Evolutionary conservation across 2,329 filamentous ascomycete species (phyloP), one percentile per base, ranked within the genome.

Genomic region (Talaromyces funiculosus): DNA sequence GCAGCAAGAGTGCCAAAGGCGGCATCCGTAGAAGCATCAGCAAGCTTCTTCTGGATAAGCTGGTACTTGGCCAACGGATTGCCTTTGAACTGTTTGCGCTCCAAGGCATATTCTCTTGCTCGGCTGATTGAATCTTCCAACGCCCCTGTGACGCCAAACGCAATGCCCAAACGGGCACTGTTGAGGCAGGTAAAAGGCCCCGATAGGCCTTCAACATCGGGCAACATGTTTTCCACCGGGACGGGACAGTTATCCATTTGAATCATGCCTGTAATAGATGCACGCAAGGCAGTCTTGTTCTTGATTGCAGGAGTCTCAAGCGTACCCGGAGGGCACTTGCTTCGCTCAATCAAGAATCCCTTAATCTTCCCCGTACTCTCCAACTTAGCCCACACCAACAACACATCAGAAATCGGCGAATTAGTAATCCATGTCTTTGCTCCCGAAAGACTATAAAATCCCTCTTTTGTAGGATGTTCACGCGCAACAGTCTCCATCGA

Each of bases 381-480:
- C 53, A 96, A 78, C 79, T 96, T 97, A 1, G 93, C 94, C 94
- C 94, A 99, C 1, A 96, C 87, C 65, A 96, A 77, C 57, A 95
- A 77, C 2, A 96, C 82, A 67, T 96, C 90, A 1, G 91, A 85
- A 67, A 96, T 95, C 3, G 92, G 92, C 7, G 90, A 93, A 76
- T 96, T 96, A 14, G 92, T 96, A 72, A 96, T 96, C 92, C 92
- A 96, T 0, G 92, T 96, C 81, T 96, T 96, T 54, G 89, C 80
- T 1, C 92, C 92, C 49, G 87, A 90, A 37, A 96, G 77, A 45
- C 86, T 84, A 68, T 88, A 89, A 73, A 91, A 90, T 1, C 91
- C 92, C 70, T 90, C 88, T 80, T 92, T 92, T 7, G 85, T 87
- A 5, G 91, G 90, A 72, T 96, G 91, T 53, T 87, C 86, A 72